Evolutionary conservation across 371 early-diverging fungal genomes (phyloP).

Genomic region (Mucor sp.): DNA sequence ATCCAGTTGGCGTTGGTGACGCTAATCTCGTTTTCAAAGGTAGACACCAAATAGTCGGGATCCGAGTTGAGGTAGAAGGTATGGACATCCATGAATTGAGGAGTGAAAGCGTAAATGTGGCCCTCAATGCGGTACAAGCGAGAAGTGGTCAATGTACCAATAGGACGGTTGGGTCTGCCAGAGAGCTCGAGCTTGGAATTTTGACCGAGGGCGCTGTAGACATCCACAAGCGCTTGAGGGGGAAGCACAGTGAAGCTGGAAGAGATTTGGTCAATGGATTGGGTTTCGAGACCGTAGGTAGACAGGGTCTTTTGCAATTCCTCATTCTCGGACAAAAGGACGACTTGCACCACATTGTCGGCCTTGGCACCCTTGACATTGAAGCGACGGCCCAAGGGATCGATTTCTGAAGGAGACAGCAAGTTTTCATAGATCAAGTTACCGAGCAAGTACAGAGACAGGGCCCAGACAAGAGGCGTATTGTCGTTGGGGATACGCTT

Average conservation of each 20-base stretch:
- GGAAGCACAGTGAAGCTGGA: constrained; percentile 73
- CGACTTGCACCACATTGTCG: constrained; percentile 79
- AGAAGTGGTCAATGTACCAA: constrained; percentile 80
- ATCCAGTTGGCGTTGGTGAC: constrained; percentile 81
- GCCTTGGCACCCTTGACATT: constrained; percentile 44
- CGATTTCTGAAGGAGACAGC: constrained; percentile 78
- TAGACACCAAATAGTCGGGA: constrained; percentile 76
- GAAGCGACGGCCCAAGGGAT: constrained; percentile 84
- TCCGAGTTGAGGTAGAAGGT: constrained; percentile 87
- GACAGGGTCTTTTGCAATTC: constrained; percentile 69
- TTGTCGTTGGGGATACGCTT: constrained; percentile 86
- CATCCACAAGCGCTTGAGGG: constrained; percentile 82
- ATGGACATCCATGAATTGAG: constrained; percentile 88
- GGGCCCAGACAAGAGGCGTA: constrained; percentile 90
- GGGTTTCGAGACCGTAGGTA: constrained; percentile 81
- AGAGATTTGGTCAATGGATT: constrained; percentile 68
- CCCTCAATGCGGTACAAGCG: constrained; percentile 86
- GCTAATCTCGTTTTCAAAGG: constrained; percentile 78
- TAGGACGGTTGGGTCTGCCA: constrained; percentile 74
- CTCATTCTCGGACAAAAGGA: constrained; percentile 75
- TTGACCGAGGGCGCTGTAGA: constrained; percentile 73
- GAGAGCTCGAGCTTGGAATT: constrained; percentile 79
- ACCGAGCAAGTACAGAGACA: constrained; percentile 82
- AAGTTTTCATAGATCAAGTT: constrained; percentile 78
- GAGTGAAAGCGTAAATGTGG: constrained; percentile 82